Evolutionary conservation across 768 basidiomycete species (phyloP), one percentile per base, ranked within the genome.

Genomic region (Rhizopogon vulgaris): DNA sequence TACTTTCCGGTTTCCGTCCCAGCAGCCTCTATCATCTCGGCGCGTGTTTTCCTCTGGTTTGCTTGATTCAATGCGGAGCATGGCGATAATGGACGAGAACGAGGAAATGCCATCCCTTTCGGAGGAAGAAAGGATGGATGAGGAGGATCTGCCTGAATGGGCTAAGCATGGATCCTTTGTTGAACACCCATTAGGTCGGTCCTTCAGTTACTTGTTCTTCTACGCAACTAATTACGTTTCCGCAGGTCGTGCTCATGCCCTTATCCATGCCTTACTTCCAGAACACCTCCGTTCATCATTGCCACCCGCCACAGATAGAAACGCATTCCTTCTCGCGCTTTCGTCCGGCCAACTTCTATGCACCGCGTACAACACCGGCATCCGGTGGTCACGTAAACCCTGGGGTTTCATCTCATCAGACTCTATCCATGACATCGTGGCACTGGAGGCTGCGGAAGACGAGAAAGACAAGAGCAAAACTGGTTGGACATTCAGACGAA

Each of bases 351-450:
- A 91, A 60, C 68, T 90, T 8, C 77, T 94, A 11, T 94, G 92
- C 59, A 64, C 75, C 2, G 84, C 88, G 0, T 93, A 92, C 70
- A 95, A 94, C 65, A 67, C 78, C 10, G 85, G 82, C 27, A 86
- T 94, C 0, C 80, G 93, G 24, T 79, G 82, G 53, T 92, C 90
- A 7, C 81, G 80, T 42, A 82, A 86, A 57, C 89, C 90, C 0
- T 95, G 91, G 90, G 93, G 92, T 0, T 94, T 85, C 67, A 85
- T 94, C 52, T 87, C 78, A 54, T 69, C 76, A 40, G 82, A 86
- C 52, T 79, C 82, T 2, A 82, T 95, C 15, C 93, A 94, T 60
- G 89, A 91, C 60, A 83, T 94, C 41, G 66, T 83, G 17, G 73
- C 78, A 3, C 77, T 90, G 14, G 87, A 90, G 62, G 74, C 76